Evolutionary conservation across 2,329 filamentous ascomycete species (phyloP).

Genomic region (Phialophora verrucosa): DNA sequence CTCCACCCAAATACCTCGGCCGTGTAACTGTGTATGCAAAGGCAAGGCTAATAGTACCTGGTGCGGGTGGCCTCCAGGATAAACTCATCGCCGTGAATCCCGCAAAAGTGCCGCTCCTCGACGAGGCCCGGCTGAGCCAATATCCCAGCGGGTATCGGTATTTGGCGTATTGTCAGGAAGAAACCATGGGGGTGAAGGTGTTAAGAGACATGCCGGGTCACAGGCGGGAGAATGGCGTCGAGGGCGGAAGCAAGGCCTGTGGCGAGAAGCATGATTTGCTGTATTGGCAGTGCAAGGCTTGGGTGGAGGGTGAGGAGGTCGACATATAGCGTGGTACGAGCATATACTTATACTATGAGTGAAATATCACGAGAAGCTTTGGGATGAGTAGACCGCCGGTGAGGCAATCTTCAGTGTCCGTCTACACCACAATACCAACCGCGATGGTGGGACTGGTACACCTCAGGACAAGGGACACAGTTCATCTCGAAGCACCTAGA

Average conservation of each 20-base stretch:
- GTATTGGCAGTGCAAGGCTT: constrained; percentile 52
- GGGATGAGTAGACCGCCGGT: background rate
- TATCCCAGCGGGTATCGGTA: constrained; percentile 56
- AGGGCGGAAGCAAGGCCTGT: constrained; percentile 38
- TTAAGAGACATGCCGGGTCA: constrained; percentile 51
- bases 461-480: background rate
- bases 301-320: constrained; percentile 49
- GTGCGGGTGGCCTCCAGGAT: constrained; percentile 42
- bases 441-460: background rate
- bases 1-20: no score
- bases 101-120: constrained; percentile 49
- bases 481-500: background rate
- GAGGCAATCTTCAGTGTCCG: background rate
- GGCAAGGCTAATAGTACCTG: background rate
- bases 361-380: no score
- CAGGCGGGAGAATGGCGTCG: constrained; percentile 26
- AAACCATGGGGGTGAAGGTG: constrained; percentile 54
- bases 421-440: background rate
- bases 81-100: constrained; percentile 57
- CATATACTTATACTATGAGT: background rate
- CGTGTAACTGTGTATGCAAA: no score
- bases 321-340: background rate
- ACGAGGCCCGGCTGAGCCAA: constrained; percentile 48
- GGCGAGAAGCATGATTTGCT: constrained; percentile 55
- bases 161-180: constrained; percentile 54